Evolutionary conservation across 805 yeast species (phyloP).

Genomic region (Lipomyces orientalis): DNA sequence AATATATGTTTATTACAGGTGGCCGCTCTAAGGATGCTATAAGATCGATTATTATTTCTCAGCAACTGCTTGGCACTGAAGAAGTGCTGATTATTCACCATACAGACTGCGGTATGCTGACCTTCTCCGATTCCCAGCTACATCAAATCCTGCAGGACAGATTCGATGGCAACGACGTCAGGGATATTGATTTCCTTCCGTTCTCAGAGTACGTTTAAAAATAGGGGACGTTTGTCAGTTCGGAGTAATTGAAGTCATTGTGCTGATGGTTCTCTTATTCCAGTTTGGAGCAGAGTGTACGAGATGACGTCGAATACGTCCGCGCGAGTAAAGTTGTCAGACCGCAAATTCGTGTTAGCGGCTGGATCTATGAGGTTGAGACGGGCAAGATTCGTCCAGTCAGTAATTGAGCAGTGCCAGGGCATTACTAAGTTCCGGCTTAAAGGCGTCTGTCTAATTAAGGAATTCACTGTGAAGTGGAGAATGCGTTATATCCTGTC

Average conservation of each 20-base stretch:
- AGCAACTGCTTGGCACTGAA: slow-evolving; percentile 36
- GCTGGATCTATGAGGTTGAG: slow-evolving; percentile 35
- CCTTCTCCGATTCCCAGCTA: slow-evolving; percentile 27
- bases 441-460: too few relatives aligned
- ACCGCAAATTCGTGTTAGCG: slow-evolving; percentile 26
- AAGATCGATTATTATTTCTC: slow-evolving; percentile 34
- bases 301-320: slow-evolving; percentile 26
- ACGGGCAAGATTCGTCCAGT: slow-evolving; percentile 25
- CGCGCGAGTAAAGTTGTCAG: slow-evolving; percentile 25
- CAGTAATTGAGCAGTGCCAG: neutral
- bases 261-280: neutral
- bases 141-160: slow-evolving; percentile 23
- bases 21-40: slow-evolving; percentile 34
- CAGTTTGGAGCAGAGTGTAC: slow-evolving; percentile 31
- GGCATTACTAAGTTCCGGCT: neutral
- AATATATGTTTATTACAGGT: slow-evolving; percentile 14
- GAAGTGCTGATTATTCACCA: slow-evolving; percentile 35
- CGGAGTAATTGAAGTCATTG: neutral
- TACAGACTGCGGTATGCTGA: slow-evolving; percentile 38
- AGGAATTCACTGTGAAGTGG: too few relatives aligned
- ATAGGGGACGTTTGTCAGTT: neutral
- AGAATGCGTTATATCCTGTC: too few relatives aligned
- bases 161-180: slow-evolving; percentile 20
- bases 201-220: slow-evolving; percentile 27
- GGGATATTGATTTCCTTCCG: slow-evolving; percentile 26